Conservation (phyloP, 306 rosid genomes). For the Comarum palustre region DNA sequence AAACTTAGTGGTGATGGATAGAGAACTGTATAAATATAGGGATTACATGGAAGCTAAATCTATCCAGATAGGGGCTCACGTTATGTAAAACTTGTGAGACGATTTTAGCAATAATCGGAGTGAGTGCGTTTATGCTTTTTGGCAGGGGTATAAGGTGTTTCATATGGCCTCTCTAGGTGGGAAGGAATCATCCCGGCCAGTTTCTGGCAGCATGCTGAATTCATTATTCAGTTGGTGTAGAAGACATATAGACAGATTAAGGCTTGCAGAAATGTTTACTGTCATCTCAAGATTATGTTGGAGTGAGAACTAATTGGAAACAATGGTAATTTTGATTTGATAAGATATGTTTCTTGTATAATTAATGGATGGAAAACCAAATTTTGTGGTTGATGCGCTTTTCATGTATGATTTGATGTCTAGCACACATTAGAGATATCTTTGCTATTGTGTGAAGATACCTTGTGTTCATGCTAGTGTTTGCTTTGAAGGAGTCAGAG, state of each 20-base stretch:
- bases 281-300: neutral
- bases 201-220: neutral
- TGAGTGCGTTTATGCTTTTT: slow-evolving; percentile 28
- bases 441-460: neutral
- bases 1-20: neutral
- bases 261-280: slow-evolving; percentile 7
- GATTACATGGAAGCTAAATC: neutral
- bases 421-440: neutral
- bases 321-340: neutral
- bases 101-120: neutral
- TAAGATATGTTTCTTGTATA: neutral
- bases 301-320: slow-evolving; percentile 13
- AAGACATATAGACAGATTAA: slow-evolving; percentile 1
- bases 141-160: slow-evolving; percentile 29
- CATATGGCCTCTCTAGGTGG: slow-evolving; percentile 25
- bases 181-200: slow-evolving; percentile 10
- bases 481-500: neutral
- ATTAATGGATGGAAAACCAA: neutral
- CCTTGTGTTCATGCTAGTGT: neutral
- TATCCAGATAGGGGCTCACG: neutral
- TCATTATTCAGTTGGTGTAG: slow-evolving; percentile 1
- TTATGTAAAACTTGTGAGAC: neutral
- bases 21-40: neutral
- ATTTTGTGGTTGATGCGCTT: neutral
- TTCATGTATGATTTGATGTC: neutral